Evolutionary conservation across 768 basidiomycete genomes (phyloP).

Genomic region (Solioccasus polychromus): DNA sequence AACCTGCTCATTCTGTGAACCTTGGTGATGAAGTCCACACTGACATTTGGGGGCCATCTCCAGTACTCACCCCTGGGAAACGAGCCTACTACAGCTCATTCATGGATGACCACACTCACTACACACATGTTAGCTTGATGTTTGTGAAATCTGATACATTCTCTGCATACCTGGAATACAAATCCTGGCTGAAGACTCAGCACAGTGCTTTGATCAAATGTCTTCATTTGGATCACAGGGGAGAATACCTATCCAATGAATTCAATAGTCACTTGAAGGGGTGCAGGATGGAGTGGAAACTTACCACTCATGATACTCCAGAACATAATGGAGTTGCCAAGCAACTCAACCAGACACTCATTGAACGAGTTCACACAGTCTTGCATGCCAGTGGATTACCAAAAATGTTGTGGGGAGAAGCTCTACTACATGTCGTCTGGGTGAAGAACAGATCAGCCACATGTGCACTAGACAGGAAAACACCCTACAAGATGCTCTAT

Average conservation of each 20-base stretch:
- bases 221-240: neutral
- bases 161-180: too few species aligned
- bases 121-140: too few species aligned
- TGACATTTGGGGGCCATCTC: conserved; percentile 47
- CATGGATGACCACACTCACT: neutral
- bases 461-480: neutral
- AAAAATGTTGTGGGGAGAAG: conserved; percentile 23
- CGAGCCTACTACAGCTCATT: neutral
- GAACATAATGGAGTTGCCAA: conserved; percentile 30
- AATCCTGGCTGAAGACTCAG: too few species aligned
- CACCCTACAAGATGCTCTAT: conserved; percentile 8
- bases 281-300: neutral
- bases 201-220: too few species aligned
- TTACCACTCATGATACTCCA: conserved; percentile 12
- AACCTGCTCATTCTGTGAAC: too few species aligned
- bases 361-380: conserved; percentile 14
- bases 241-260: neutral
- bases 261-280: neutral
- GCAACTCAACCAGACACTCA: conserved; percentile 18
- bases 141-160: too few species aligned
- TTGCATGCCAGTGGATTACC: conserved; percentile 15
- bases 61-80: conserved; percentile 17
- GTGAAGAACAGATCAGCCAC: conserved; percentile 16
- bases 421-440: conserved; percentile 13
- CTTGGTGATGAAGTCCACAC: conserved; percentile 38